phyloP scores from a whole-genome alignment of 352 stramenopile genomes.

The Globisporangium megalacanthum region DNA sequence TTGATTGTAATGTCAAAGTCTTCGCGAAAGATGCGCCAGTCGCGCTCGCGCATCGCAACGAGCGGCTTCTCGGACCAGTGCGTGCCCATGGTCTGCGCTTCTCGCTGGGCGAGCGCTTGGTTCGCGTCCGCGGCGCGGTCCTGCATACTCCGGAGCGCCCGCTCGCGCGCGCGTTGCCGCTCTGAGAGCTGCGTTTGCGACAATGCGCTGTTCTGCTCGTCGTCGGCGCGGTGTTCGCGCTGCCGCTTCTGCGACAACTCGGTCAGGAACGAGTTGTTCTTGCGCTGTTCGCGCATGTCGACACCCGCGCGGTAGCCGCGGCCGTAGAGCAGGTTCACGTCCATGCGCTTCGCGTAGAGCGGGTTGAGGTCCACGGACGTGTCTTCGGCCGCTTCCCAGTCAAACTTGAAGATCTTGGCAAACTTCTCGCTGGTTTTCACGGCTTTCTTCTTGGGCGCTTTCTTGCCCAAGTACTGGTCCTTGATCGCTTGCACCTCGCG shows the following conservation, averaged over 20 bases:
- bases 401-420: conserved; percentile 92
- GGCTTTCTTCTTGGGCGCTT: conserved; percentile 83
- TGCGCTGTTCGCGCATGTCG: conserved; percentile 91
- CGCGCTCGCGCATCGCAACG: conserved; percentile 92
- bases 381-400: conserved; percentile 92
- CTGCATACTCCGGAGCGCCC: conserved; percentile 68
- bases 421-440: conserved; percentile 93
- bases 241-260: conserved; percentile 86
- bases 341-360: conserved; percentile 84
- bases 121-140: conserved; percentile 50
- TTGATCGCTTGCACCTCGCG: conserved; percentile 81
- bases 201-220: conserved; percentile 59
- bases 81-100: conserved; percentile 68
- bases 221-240: conserved; percentile 61
- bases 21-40: conserved; percentile 99
- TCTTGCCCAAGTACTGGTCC: conserved; percentile 88
- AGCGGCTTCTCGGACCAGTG: conserved; percentile 95
- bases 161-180: conserved; percentile 65
- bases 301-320: conserved; percentile 91
- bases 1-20: conserved; percentile 98
- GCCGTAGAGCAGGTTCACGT: conserved; percentile 90
- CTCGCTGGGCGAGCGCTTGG: conserved; percentile 56
- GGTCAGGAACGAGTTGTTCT: conserved; percentile 86
- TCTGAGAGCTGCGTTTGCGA: conserved; percentile 53
- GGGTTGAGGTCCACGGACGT: conserved; percentile 90